Evolutionary conservation across 495 filamentous ascomycete genomes (phyloP).

Genomic region (Neurospora tetrasperma): DNA sequence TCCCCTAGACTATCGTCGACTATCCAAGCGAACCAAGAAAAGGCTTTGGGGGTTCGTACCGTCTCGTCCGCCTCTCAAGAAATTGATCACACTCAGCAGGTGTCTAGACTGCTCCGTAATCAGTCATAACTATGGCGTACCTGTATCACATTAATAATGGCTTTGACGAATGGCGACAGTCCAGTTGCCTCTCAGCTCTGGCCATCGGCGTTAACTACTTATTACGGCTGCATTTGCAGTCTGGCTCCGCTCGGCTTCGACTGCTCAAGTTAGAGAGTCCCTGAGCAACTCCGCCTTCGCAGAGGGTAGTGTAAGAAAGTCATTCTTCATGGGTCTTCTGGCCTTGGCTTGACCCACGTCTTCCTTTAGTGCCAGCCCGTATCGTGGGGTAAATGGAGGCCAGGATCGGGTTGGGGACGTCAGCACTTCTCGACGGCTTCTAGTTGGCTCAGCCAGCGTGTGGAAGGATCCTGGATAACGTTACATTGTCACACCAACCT

Average conservation of each 20-base stretch:
- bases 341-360: background rate
- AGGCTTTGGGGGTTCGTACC: background rate
- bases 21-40: background rate
- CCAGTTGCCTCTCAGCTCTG: background rate
- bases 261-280: background rate
- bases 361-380: background rate
- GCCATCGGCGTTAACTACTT: background rate
- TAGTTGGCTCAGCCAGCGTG: background rate
- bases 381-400: background rate
- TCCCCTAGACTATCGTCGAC: background rate
- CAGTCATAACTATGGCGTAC: background rate
- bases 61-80: background rate
- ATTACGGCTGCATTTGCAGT: background rate
- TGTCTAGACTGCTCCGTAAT: background rate
- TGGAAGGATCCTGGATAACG: background rate
- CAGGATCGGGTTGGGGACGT: background rate
- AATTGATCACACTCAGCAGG: background rate
- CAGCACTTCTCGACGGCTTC: background rate
- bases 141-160: background rate
- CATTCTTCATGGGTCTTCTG: background rate
- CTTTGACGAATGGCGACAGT: background rate
- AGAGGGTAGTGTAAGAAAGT: background rate
- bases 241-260: background rate
- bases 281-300: background rate
- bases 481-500: background rate